Conservation (phyloP, 345 rosid genomes). For the Luvunga scandens region DNA sequence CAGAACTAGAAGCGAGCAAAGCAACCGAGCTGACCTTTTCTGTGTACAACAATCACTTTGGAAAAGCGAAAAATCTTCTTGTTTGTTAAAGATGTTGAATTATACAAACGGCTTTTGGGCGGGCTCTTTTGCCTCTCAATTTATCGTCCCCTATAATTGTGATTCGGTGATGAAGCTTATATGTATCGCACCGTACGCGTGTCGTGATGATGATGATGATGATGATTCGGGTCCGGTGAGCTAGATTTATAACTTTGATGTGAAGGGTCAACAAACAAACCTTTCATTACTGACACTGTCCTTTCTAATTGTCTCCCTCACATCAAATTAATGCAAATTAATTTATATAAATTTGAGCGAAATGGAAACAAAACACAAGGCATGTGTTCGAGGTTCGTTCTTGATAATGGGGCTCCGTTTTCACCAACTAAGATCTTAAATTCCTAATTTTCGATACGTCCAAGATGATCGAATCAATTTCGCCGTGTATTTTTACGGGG, state of each 20-base stretch:
- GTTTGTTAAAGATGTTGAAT: background rate
- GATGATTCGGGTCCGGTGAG: background rate
- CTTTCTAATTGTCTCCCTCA: conserved; percentile 7
- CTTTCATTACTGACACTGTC: background rate
- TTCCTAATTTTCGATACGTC: background rate
- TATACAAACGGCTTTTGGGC: background rate
- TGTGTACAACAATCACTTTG: background rate
- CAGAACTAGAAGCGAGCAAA: background rate
- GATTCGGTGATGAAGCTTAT: background rate
- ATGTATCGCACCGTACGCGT: background rate
- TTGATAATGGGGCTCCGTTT: conserved; percentile 17
- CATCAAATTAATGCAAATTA: background rate
- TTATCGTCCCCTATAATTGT: background rate
- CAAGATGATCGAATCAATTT: background rate
- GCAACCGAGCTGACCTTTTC: background rate
- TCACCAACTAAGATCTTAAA: too few relatives aligned
- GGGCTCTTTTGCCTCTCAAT: background rate
- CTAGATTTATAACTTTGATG: conserved; percentile 22
- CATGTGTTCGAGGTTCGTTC: conserved; percentile 9
- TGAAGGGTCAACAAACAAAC: conserved; percentile 23
- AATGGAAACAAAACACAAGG: conserved; percentile 22
- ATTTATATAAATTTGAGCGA: background rate
- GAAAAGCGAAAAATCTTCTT: background rate
- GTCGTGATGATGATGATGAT: background rate
- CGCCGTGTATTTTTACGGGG: background rate